Evolutionary conservation across 371 early-diverging fungal species (phyloP).

Genomic region (Mortierella sp.): DNA sequence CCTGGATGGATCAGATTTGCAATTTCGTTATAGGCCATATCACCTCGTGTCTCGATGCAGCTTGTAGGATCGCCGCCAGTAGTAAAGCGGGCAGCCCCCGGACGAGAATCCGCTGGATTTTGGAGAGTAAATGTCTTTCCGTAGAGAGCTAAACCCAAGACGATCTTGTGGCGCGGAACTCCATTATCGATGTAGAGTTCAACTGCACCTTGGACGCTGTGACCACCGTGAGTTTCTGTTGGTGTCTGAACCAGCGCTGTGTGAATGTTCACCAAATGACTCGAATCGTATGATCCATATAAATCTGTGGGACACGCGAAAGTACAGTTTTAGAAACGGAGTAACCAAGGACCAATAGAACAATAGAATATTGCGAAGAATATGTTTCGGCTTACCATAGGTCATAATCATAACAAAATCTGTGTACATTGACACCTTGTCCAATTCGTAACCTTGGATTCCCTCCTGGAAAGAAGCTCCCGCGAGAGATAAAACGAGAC

Average conservation of each 20-base stretch:
- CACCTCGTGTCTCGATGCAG: slow-evolving; percentile 34
- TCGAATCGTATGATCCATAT: slow-evolving; percentile 68
- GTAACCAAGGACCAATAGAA: too few species aligned
- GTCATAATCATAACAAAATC: slow-evolving; percentile 82
- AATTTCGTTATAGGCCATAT: slow-evolving; percentile 47
- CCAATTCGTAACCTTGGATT: slow-evolving; percentile 66
- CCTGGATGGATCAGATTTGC: slow-evolving; percentile 21
- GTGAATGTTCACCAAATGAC: slow-evolving; percentile 45
- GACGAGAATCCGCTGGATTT: slow-evolving; percentile 2
- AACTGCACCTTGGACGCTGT: slow-evolving; percentile 71
- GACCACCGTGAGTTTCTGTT: slow-evolving; percentile 33
- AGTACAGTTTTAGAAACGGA: not conserved
- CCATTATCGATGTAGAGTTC: slow-evolving; percentile 73
- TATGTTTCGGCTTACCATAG: slow-evolving; percentile 61
- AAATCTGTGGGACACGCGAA: slow-evolving; percentile 59
- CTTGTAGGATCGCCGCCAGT: slow-evolving; percentile 34
- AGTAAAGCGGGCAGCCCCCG: slow-evolving; percentile 23
- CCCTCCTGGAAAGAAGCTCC: slow-evolving; percentile 70
- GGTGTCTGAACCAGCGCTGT: slow-evolving; percentile 38
- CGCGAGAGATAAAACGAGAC: slow-evolving; percentile 69
- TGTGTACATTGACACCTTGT: slow-evolving; percentile 64
- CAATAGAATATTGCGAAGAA: not conserved
- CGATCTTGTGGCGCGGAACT: slow-evolving; percentile 80
- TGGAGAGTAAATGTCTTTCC: slow-evolving; percentile 60
- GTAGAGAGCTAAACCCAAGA: slow-evolving; percentile 83